Evolutionary conservation across 306 rosid species (phyloP).

Genomic region (Prunus armeniaca): DNA sequence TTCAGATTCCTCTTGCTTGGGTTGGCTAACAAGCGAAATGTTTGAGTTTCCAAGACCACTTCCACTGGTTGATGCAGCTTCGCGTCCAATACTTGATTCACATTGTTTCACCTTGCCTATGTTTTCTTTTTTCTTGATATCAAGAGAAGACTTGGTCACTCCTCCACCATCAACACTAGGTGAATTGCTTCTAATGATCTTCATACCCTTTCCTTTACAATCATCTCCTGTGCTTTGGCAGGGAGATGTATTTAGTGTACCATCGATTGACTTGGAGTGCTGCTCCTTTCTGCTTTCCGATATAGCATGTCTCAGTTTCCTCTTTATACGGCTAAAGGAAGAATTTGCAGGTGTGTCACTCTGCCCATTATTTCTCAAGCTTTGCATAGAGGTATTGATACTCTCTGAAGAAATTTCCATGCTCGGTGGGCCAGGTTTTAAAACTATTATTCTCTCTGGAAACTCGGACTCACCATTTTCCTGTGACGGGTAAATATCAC

Average conservation of each 20-base stretch:
- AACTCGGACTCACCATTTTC: conserved; percentile 24
- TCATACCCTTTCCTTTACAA: conserved; percentile 27
- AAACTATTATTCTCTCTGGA: conserved; percentile 44
- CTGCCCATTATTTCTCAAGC: conserved; percentile 24
- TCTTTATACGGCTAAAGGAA: conserved; percentile 44
- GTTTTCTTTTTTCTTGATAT: conserved; percentile 26
- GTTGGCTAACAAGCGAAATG: conserved; percentile 11
- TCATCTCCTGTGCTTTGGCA: conserved; percentile 30
- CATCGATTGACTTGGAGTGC: conserved; percentile 24
- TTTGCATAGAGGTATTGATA: conserved; percentile 23
- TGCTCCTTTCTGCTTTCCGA: conserved; percentile 44
- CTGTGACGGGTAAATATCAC: conserved; percentile 22
- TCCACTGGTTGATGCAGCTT: conserved; percentile 40
- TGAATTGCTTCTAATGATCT: conserved; percentile 30
- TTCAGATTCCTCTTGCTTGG: conserved; percentile 30
- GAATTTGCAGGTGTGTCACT: conserved; percentile 28
- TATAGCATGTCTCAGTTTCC: conserved; percentile 52
- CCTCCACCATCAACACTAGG: conserved; percentile 9
- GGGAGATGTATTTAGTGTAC: conserved; percentile 14
- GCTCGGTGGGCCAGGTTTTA: conserved; percentile 39
- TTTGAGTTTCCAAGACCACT: conserved; percentile 21
- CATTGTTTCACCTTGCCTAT: conserved; percentile 26
- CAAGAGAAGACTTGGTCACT: conserved; percentile 26
- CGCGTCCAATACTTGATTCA: conserved; percentile 34
- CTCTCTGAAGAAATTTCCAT: conserved; percentile 23